These are phyloP conservation scores for Lichtheimia corymbifera DNA, from an alignment of 371 early-diverging fungal species.

Conservation along the genomic window DNA sequence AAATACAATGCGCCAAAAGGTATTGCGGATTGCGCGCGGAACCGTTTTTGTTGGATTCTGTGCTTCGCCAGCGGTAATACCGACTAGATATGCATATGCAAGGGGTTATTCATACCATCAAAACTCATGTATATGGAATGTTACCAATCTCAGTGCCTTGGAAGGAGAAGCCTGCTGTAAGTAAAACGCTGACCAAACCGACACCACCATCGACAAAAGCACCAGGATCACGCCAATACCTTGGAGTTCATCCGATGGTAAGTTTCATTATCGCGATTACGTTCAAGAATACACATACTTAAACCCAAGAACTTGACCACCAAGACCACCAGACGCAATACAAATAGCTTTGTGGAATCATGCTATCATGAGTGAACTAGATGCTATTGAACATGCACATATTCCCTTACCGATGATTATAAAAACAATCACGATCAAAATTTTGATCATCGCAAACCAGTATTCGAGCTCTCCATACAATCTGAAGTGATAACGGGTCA, in stretches of 20 bases:
- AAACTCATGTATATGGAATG: not conserved
- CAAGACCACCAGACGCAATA: slow-evolving; percentile 67
- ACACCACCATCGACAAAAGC: slow-evolving; percentile 77
- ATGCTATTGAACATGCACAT: not conserved
- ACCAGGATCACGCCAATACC: slow-evolving; percentile 72
- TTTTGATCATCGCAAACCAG: slow-evolving; percentile 73
- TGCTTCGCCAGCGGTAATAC: slow-evolving; percentile 74
- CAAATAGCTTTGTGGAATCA: slow-evolving; percentile 53
- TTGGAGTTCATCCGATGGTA: slow-evolving; percentile 15
- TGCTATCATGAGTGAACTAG: slow-evolving; percentile 3
- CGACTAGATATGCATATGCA: slow-evolving; percentile 43
- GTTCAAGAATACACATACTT: slow-evolving; percentile 11
- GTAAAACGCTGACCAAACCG: slow-evolving; percentile 67
- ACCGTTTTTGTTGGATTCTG: slow-evolving; percentile 71
- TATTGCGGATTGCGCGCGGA: slow-evolving; percentile 67
- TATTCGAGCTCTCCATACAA: slow-evolving; percentile 75
- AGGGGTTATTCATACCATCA: not conserved
- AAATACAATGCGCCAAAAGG: slow-evolving; percentile 73
- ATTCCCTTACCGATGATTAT: slow-evolving; percentile 59
- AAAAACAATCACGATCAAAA: slow-evolving; percentile 68
- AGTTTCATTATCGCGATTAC: not conserved
- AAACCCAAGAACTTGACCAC: slow-evolving; percentile 58
- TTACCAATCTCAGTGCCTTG: slow-evolving; percentile 76
- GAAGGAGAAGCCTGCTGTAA: slow-evolving; percentile 80
- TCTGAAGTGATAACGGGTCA: slow-evolving; percentile 9